Evolutionary conservation across 305 asterid species (phyloP).

Genomic region (Lippia alba): DNA sequence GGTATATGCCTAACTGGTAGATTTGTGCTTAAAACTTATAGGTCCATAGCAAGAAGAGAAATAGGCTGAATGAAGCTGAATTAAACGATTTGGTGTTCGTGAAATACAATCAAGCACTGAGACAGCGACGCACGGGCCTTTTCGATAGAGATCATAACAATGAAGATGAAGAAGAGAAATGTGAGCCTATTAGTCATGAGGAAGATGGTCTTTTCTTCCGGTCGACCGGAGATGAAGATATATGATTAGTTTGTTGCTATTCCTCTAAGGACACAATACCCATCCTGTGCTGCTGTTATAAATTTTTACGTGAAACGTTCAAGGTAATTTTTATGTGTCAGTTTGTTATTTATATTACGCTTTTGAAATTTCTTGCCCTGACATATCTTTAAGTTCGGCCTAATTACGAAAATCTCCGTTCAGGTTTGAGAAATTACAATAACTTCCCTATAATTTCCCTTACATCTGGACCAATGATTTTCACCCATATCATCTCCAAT

Average conservation of each 20-base stretch:
- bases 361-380: neutral
- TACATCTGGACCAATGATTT: no score
- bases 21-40: neutral
- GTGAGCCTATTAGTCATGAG: neutral
- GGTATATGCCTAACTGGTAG: neutral
- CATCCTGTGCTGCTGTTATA: neutral
- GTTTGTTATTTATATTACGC: neutral
- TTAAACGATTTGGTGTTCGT: conserved; percentile 11
- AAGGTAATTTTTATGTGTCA: neutral
- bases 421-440: no score
- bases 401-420: no score
- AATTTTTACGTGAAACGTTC: neutral
- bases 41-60: conserved; percentile 19
- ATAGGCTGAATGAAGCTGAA: neutral
- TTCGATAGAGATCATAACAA: neutral
- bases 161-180: neutral
- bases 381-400: neutral
- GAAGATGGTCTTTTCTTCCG: neutral
- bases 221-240: neutral
- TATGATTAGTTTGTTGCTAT: neutral
- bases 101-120: neutral
- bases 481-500: no score
- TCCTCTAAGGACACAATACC: no score
- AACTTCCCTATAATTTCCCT: no score
- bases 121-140: neutral